Base-by-base conservation (phyloP, 1,284 basidiomycete species). In the Cutaneotrichosporon cyanovorans region DNA sequence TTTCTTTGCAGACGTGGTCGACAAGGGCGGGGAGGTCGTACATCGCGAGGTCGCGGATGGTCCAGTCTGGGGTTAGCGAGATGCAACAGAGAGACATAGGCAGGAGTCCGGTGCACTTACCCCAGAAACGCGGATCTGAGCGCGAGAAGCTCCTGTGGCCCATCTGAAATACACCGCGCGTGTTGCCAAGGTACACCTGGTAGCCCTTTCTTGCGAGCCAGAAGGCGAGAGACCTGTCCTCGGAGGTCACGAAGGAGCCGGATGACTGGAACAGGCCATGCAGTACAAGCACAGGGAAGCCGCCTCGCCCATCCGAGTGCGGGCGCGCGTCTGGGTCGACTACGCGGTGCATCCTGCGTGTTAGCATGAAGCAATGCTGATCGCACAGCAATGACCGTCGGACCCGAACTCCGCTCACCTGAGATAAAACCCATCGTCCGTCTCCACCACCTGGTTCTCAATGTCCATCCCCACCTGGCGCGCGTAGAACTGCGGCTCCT, bases 151-250 rank as follows among this genome's bases (percentile, higher is more conserved):
- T 71, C 16, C 73, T 60, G 58, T 81, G 80, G 8, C 80, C 79
- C 78, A 80, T 80, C 51, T 77, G 76, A 56, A 80, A 81, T 2
- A 80, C 76, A 20, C 77, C 78, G 20, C 80, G 69, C 12, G 75
- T 79, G 62, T 81, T 81, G 28, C 79, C 78, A 9, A 81, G 67
- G 56, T 78, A 81, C n/a, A 81, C 78, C 55, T 80, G 77, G 59
- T 80, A 81, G 9, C 69, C 68, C 61, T 74, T 76, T 72, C 78
- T 73, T 6, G 79, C 77, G 6, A 81, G 68, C 79, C 79, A 81
- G 62, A 81, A 80, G 1, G 80, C 79, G 12, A 81, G 63, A 23
- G 74, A 76, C 7, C 80, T 70, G 47, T 81, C 79, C 57, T 81
- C 80, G 14, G 76, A 78, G 0, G 80, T 81, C 51, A 81, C 75